A percentile compares a stretch with the other conserved stretches of the same genome.
Conservation (phyloP, 1,284 basidiomycete species). For the Cryptococcus neoformans region DNA sequence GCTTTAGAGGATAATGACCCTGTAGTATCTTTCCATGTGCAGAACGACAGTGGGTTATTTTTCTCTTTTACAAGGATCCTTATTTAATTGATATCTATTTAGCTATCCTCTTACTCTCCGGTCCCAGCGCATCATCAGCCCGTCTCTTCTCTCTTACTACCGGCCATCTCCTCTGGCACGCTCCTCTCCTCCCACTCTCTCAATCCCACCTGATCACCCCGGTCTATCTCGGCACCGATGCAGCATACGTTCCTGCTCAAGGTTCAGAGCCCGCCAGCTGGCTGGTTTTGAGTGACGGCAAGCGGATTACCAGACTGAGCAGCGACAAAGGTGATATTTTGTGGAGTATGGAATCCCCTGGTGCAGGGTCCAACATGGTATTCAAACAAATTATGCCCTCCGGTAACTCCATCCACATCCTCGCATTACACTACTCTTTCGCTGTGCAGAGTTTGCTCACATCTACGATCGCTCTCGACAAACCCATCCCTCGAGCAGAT, state of each 20-base stretch:
- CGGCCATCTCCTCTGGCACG: slow-evolving; percentile 70
- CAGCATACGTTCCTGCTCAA: slow-evolving; percentile 40
- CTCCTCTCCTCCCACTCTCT: slow-evolving; percentile 55
- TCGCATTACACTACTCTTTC: slow-evolving; percentile 64
- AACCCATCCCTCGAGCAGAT: slow-evolving; percentile 57
- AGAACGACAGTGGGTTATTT: slow-evolving; percentile 57
- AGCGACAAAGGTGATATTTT: slow-evolving; percentile 22
- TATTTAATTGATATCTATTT: neutral
- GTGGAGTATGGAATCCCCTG: slow-evolving; percentile 41
- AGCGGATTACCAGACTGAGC: slow-evolving; percentile 31
- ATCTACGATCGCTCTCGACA: slow-evolving; percentile 57
- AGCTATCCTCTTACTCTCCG: slow-evolving; percentile 74
- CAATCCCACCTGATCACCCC: slow-evolving; percentile 53
- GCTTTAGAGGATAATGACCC: slow-evolving; percentile 64
- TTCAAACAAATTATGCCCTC: slow-evolving; percentile 62
- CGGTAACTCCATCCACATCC: slow-evolving; percentile 59
- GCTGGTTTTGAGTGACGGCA: slow-evolving; percentile 36
- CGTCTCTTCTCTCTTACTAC: slow-evolving; percentile 65
- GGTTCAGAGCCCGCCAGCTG: slow-evolving; percentile 17
- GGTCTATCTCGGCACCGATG: slow-evolving; percentile 53
- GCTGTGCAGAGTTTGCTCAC: slow-evolving; percentile 65
- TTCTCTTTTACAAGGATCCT: neutral
- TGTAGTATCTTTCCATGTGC: slow-evolving; percentile 65
- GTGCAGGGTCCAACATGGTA: slow-evolving; percentile 56
- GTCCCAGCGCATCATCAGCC: slow-evolving; percentile 66